Base-by-base conservation (phyloP, 2,329 filamentous ascomycete species). In the Emergomyces africanus region DNA sequence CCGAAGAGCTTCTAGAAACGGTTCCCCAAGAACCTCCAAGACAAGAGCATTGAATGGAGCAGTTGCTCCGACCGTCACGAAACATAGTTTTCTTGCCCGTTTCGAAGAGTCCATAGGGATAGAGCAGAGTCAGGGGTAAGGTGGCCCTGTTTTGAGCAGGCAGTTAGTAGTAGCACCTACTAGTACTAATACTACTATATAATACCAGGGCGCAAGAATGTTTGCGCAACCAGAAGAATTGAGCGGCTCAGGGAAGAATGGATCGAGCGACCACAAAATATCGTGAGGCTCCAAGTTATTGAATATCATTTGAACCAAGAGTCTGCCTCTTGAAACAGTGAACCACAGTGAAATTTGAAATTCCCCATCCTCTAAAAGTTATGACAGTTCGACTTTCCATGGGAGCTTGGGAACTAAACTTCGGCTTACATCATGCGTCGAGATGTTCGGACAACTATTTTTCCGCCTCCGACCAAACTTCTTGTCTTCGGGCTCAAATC, bases 31-130 rank as follows among this genome's bases (percentile, higher is more conserved):
- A 12, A 86, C 81, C 37, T 86, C 82, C 49, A 79, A 74, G 59
- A 96, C 81, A 1, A 99, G 81, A 6, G 79, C 73, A 57, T 81
- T 78, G 73, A 99, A 99, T 23, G 87, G 83, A 18, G 91, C 90
- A 0, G 92, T 99, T 5, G 94, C 92, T 59, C 94, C 94, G 35
- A 96, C 87, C 0, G 94, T 97, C 59, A 96, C 86, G 64, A 99
- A 88, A 70, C 89, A 94, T 57, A 74, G 53, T 63, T 77, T 78
- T 30, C 30, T 30, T 54, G 64, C 69, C 59, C 59, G 54, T 56
- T 59, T 60, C 49, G 59, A 62, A 58, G 61, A 63, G 57, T 62
- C 66, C 60, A 62, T 61, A 60, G 61, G 66, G 39, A 14, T 23
- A 25, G n/a, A n/a, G n/a, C n/a, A n/a, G n/a, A n/a, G n/a, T n/a